phyloP scores from a whole-genome alignment of 352 stramenopile species.

The Hyaloperonospora arabidopsidis region DNA sequence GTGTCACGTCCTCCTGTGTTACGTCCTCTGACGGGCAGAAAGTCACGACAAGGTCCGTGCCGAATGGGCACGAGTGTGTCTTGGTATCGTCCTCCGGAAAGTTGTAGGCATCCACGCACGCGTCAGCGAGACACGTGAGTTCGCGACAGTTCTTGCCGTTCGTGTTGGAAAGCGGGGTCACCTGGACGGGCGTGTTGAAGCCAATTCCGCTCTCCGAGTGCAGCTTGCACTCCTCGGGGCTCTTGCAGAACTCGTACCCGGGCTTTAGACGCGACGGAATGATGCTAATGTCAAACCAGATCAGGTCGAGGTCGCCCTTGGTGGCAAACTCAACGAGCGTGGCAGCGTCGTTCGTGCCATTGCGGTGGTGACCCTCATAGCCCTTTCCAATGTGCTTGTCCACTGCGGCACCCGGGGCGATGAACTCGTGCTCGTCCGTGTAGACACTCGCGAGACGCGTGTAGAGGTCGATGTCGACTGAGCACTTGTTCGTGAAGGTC shows the following conservation, averaged over 20 bases:
- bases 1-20: slow-evolving; percentile 9
- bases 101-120: slow-evolving; percentile 59
- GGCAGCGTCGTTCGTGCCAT: slow-evolving; percentile 45
- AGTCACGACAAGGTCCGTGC: slow-evolving; percentile 58
- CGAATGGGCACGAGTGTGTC: slow-evolving; percentile 53
- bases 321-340: slow-evolving; percentile 65
- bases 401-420: slow-evolving; percentile 33
- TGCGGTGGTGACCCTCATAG: slow-evolving; percentile 63
- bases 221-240: slow-evolving; percentile 56
- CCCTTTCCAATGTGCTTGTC: slow-evolving; percentile 42
- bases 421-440: slow-evolving; percentile 36
- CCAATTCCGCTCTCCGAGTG: slow-evolving; percentile 44
- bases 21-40: slow-evolving; percentile 46
- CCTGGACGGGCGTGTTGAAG: slow-evolving; percentile 61
- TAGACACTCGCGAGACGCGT: slow-evolving; percentile 43
- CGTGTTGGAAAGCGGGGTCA: slow-evolving; percentile 48
- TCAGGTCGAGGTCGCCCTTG: slow-evolving; percentile 40
- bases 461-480: slow-evolving; percentile 45
- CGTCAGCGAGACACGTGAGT: slow-evolving; percentile 46
- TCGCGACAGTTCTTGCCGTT: slow-evolving; percentile 52
- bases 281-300: slow-evolving; percentile 69
- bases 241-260: slow-evolving; percentile 51
- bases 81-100: slow-evolving; percentile 67
- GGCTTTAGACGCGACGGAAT: slow-evolving; percentile 50
- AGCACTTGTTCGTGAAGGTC: slow-evolving; percentile 58